These are phyloP conservation scores for Stephanocyclus meneghinianus DNA, from an alignment of 352 stramenopile species.

Conservation along the genomic window DNA sequence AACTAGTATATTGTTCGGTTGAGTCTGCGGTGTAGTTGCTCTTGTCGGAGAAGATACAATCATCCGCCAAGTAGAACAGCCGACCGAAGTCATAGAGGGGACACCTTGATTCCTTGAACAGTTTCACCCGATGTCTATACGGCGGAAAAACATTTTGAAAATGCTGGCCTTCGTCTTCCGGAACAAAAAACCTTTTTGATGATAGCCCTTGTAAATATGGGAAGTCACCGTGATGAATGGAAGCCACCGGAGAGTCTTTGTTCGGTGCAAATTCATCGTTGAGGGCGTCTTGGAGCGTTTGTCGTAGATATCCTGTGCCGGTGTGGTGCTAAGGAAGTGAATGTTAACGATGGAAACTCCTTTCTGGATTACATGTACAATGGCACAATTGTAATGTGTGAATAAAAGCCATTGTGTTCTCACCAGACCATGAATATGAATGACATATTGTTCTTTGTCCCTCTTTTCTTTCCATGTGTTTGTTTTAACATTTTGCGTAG, in stretches of 20 bases:
- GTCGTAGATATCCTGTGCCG: slow-evolving; percentile 17
- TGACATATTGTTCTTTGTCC: slow-evolving; percentile 16
- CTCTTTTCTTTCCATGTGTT: neutral
- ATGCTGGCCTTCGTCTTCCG: slow-evolving; percentile 25
- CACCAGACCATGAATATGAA: slow-evolving; percentile 26
- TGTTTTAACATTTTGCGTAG: neutral
- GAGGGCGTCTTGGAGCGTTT: slow-evolving; percentile 8
- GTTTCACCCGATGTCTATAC: neutral
- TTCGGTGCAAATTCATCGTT: slow-evolving; percentile 8
- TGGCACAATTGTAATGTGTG: too few species aligned
- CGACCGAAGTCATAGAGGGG: neutral
- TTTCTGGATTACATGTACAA: too few species aligned
- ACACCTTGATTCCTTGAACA: neutral
- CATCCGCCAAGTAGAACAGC: slow-evolving; percentile 18
- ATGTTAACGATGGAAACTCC: too few species aligned
- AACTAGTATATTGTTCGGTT: neutral
- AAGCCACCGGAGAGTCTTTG: slow-evolving; percentile 2
- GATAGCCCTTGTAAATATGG: slow-evolving; percentile 6
- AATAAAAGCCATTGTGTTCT: neutral
- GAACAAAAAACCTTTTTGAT: neutral
- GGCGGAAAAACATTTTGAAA: slow-evolving; percentile 24
- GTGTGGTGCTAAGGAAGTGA: slow-evolving; percentile 7
- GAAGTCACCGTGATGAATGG: slow-evolving; percentile 3
- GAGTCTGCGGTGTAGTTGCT: neutral
- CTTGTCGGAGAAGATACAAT: neutral